These are phyloP conservation scores for Floccularia luteovirens DNA, from an alignment of 768 basidiomycete genomes.

Conservation along the genomic window DNA sequence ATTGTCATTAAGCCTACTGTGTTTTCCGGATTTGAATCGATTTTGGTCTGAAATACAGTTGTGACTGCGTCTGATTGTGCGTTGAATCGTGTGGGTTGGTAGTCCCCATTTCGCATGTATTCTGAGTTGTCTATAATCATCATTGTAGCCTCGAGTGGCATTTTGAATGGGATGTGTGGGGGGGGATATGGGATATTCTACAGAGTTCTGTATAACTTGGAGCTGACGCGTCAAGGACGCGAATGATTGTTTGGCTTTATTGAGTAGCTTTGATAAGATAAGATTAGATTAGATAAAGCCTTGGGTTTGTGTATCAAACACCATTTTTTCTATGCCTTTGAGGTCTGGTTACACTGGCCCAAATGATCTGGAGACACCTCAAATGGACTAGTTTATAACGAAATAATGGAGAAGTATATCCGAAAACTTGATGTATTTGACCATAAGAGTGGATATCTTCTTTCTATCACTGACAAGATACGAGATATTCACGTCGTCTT, in stretches of 20 bases:
- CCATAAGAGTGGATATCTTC: too few species aligned
- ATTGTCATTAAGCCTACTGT: constrained; percentile 97
- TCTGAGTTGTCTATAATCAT: constrained; percentile 97
- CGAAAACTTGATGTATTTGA: too few species aligned
- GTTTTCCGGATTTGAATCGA: constrained; percentile 94
- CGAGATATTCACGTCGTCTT: too few species aligned
- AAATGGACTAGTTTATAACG: too few species aligned
- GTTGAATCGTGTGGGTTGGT: constrained; percentile 77
- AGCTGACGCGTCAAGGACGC: constrained; percentile 27
- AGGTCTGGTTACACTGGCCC: too few species aligned
- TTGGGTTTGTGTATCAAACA: too few species aligned
- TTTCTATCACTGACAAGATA: too few species aligned
- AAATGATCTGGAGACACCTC: too few species aligned
- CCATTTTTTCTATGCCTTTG: too few species aligned
- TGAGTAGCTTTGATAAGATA: too few species aligned
- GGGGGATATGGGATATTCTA: constrained; percentile 3
- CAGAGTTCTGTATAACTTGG: constrained; percentile 3
- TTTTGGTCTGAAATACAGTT: constrained; percentile 86
- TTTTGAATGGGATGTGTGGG: constrained; percentile 28
- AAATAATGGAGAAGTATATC: too few species aligned
- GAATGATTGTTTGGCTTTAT: constrained; percentile 8
- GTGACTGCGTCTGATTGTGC: constrained; percentile 92
- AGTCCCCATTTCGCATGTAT: constrained; percentile 95
- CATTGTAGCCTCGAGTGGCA: constrained; percentile 98
- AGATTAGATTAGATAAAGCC: too few species aligned